Evolutionary conservation across 208 protist genomes (phyloP), one percentile per base, ranked within the genome.

Genomic region (Leishmania arabica): DNA sequence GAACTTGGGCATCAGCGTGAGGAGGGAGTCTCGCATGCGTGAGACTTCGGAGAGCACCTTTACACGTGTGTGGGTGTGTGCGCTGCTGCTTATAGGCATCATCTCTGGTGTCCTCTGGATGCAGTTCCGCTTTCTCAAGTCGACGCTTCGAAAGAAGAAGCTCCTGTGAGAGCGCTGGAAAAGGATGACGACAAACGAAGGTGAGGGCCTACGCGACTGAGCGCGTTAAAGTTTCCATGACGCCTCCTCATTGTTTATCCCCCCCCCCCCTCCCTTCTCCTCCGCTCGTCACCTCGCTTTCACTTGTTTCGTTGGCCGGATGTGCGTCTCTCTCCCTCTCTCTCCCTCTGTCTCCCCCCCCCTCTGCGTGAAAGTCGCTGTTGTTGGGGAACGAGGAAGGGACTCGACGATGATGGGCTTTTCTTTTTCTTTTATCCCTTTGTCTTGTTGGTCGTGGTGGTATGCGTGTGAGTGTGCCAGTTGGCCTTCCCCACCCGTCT

Each of bases 21-120:
- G 65, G 21, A 51, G 66, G 40, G 88, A 92, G 58, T 83, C 74
- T 37, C 88, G 89, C 27, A 93, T 95, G 89, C 90, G 91, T 27
- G 8, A 68, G 58, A 97, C 91, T 5, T 91, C 92, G 8, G 92
- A 95, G 82, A 94, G 86, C 79, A 97, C 92, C 31, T 95, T 94
- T 79, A 93, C 89, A 17, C 85, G 92, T 4, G 90, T 97, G 65
- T 97, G 92, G 90, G 79, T 90, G 27, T 95, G 89, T 74, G 82
- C 88, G 53, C 37, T 89, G 56, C 49, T 95, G 72, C 83, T 88
- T 3, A 88, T 93, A 3, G 60, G 77, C 5, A 76, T 90, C 34
- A 91, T 91, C 58, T 42, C 79, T 5, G 65, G 60, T 21, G 84
- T 92, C 24, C 82, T 89, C n/a, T 93, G 85, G 88, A 74, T 91